Evolutionary conservation across 208 protist species (phyloP).

Genomic region (Leishmania guyanensis): DNA sequence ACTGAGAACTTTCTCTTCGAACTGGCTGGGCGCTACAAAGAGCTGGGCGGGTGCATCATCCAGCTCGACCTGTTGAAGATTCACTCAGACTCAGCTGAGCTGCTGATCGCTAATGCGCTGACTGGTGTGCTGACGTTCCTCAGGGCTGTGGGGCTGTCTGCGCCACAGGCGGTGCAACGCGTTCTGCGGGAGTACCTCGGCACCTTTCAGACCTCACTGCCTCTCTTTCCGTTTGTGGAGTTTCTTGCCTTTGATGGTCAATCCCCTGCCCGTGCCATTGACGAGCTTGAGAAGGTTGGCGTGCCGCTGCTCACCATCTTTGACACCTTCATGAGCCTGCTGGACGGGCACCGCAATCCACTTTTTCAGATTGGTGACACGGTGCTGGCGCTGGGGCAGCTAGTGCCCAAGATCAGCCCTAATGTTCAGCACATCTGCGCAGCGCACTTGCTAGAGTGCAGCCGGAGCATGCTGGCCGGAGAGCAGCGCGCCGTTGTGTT

Average conservation of each 20-base stretch:
- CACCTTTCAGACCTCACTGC: slow-evolving; percentile 62
- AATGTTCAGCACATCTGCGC: slow-evolving; percentile 49
- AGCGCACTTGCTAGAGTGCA: slow-evolving; percentile 70
- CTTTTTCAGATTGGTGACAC: slow-evolving; percentile 43
- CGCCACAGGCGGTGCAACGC: slow-evolving; percentile 51
- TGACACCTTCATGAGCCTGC: slow-evolving; percentile 53
- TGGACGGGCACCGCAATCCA: slow-evolving; percentile 40
- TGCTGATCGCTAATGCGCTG: slow-evolving; percentile 46
- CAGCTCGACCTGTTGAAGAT: slow-evolving; percentile 87
- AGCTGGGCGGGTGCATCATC: slow-evolving; percentile 70
- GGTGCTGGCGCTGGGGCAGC: slow-evolving; percentile 39
- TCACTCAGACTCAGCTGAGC: slow-evolving; percentile 50
- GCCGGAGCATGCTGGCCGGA: slow-evolving; percentile 51
- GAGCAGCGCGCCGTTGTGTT: slow-evolving; percentile 41
- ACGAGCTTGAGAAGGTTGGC: slow-evolving; percentile 40
- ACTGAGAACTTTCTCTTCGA: slow-evolving; percentile 67
- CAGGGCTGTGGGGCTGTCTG: slow-evolving; percentile 43
- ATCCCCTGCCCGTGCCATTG: slow-evolving; percentile 26
- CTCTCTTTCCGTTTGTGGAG: slow-evolving; percentile 67
- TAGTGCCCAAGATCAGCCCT: slow-evolving; percentile 40
- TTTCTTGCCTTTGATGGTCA: slow-evolving; percentile 60
- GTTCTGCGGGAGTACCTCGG: slow-evolving; percentile 69
- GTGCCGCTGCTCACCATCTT: slow-evolving; percentile 51
- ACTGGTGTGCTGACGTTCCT: slow-evolving; percentile 60
- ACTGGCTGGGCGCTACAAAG: slow-evolving; percentile 59